phyloP scores from a whole-genome alignment of 2,329 filamentous ascomycete genomes.

The Albifimbria verrucaria region DNA sequence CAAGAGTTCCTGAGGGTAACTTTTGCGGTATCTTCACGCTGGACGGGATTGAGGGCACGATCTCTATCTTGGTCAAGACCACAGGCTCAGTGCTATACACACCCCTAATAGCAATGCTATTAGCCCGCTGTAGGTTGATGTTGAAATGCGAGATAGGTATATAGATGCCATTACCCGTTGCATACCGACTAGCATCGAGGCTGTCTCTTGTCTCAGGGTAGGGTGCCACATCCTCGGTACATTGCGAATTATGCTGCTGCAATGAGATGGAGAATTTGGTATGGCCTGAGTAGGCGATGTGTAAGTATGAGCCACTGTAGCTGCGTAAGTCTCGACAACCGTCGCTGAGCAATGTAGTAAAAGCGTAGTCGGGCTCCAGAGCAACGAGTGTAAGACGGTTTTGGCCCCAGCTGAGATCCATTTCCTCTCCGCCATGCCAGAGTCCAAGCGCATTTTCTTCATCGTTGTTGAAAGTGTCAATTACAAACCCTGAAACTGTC shows the following conservation, averaged over 20 bases:
- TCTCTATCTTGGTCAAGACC: conserved; percentile 55
- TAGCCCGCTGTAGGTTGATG: conserved; percentile 51
- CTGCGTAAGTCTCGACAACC: conserved; percentile 47
- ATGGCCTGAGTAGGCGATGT: conserved; percentile 61
- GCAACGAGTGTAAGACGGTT: conserved; percentile 44
- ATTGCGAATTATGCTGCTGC: conserved; percentile 63
- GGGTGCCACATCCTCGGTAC: conserved; percentile 51
- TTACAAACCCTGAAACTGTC: conserved; percentile 47
- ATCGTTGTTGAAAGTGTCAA: conserved; percentile 56
- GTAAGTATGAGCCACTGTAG: conserved; percentile 57
- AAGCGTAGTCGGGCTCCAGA: conserved; percentile 47
- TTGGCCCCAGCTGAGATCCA: conserved; percentile 47
- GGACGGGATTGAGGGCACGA: conserved; percentile 52
- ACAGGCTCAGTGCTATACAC: conserved; percentile 55
- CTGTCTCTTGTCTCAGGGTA: conserved; percentile 68
- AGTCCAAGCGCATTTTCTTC: conserved; percentile 57
- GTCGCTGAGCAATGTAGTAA: conserved; percentile 52
- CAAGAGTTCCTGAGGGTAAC: conserved; percentile 56
- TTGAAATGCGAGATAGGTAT: conserved; percentile 65
- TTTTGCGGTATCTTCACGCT: conserved; percentile 54
- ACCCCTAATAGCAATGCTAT: conserved; percentile 61
- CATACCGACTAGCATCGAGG: conserved; percentile 60
- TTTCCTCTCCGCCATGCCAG: conserved; percentile 66
- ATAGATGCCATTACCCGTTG: conserved; percentile 54
- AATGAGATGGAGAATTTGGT: conserved; percentile 62